Percentiles rank a stretch among this genome's conserved stretches.
phyloP scores from a whole-genome alignment of 2,329 filamentous ascomycete genomes.

The Pseudopyrenochaeta lycopersici region DNA sequence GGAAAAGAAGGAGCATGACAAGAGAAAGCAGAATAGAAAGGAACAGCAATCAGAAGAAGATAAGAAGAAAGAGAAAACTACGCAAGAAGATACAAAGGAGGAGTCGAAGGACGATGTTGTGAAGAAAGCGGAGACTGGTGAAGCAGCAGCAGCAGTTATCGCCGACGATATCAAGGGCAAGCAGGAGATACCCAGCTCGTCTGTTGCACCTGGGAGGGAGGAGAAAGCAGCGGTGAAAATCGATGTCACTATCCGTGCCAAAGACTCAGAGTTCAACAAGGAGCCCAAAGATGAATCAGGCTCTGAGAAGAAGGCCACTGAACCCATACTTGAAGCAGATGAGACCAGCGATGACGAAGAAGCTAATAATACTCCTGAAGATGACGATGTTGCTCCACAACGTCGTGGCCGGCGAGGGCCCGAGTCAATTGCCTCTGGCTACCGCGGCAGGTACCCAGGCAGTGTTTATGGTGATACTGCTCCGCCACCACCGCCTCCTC shows the following conservation, averaged over 20 bases:
- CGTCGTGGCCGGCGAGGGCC: constrained; percentile 1
- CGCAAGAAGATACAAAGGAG: constrained; percentile 10
- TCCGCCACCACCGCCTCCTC: constrained; percentile 1
- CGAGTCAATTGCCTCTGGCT: background rate
- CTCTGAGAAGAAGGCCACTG: background rate
- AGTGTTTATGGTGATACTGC: constrained; percentile 10
- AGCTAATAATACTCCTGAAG: background rate
- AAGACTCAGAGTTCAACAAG: background rate
- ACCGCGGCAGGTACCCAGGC: background rate
- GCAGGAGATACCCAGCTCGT: background rate
- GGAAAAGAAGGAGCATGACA: constrained; percentile 13
- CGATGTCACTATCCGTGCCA: background rate
- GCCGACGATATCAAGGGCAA: background rate
- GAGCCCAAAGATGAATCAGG: background rate
- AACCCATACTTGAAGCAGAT: constrained; percentile 1
- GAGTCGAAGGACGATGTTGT: background rate
- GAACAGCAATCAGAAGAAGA: no score
- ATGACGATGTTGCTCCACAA: background rate
- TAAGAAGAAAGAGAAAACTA: constrained; percentile 11
- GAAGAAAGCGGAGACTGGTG: background rate
- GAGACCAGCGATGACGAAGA: constrained; percentile 5
- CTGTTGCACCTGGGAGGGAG: background rate
- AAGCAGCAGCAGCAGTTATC: background rate
- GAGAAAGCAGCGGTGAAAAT: background rate
- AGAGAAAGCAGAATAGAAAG: constrained; percentile 11